A percentile compares a stretch with the other conserved stretches of the same genome.
These are phyloP conservation scores for Macrolepiota dolichaula DNA, from an alignment of 768 basidiomycete species.

Conservation along the genomic window DNA sequence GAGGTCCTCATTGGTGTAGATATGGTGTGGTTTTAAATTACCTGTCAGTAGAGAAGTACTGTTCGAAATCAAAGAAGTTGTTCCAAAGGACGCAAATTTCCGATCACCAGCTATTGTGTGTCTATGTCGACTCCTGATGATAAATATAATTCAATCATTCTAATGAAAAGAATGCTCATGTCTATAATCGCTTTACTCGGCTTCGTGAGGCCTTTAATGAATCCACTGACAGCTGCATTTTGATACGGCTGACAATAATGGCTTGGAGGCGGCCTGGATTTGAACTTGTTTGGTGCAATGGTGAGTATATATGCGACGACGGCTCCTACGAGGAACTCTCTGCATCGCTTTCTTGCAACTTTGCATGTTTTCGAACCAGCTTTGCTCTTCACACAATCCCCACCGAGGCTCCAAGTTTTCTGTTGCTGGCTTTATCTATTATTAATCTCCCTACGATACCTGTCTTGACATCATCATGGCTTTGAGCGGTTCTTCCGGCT, in stretches of 20 bases:
- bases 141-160: too few species aligned
- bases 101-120: background rate
- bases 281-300: background rate
- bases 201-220: too few species aligned
- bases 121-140: background rate
- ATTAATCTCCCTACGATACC: constrained; percentile 23
- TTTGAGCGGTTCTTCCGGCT: constrained; percentile 57
- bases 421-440: constrained; percentile 60
- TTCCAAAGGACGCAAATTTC: background rate
- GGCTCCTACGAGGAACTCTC: background rate
- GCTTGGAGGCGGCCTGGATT: background rate
- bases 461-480: constrained; percentile 45
- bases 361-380: constrained; percentile 97
- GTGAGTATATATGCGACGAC: background rate
- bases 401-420: constrained; percentile 87
- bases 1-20: background rate
- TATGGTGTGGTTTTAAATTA: constrained; percentile 16
- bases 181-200: too few species aligned
- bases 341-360: constrained; percentile 27
- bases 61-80: background rate
- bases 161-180: too few species aligned
- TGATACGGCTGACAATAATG: background rate
- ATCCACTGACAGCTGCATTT: too few species aligned
- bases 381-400: constrained; percentile 84
- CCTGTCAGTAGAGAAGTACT: background rate